Base-by-base conservation (phyloP, 2,329 filamentous ascomycete species). In the Pseudogymnoascus sp. region DNA sequence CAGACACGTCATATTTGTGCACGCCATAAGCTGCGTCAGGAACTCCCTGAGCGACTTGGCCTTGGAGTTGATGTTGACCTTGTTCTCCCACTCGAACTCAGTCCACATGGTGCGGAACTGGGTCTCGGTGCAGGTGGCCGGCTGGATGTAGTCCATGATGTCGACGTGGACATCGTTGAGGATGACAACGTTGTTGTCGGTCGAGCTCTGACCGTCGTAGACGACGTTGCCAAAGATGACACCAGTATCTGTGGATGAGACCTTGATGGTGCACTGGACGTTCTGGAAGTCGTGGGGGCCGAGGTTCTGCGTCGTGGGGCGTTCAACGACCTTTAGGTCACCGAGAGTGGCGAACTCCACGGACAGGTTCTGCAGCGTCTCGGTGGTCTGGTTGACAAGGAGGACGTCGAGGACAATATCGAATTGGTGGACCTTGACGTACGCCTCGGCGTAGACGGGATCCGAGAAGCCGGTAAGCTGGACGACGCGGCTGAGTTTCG, bases 101-200 rank as follows among this genome's bases (percentile, higher is more conserved):
- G 94, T 99, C 94, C 94, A 99, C 94, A 99, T 99, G n/a, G 91
- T 96, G 63, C 94, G 86, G 86, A 99, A 99, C 71, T 97, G 92
- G 9, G 93, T 97, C 80, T 99, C 94, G 4, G 91, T 94, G 81
- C 94, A 99, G 13, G 92, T 87, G 5, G 93, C 93, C 1, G 94
- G 94, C 73, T 97, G 93, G 71, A 99, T 99, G 78, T 99, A 99
- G 77, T 99, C 94, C 94, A 99, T 99, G 67, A 99, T 97, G 72
- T 99, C 94, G 62, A 97, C 93, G 71, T 99, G 94, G 31, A 99
- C 86, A 73, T 99, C 94, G 73, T 97, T 97, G 60, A 99, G 83
- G 68, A 99, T 99, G 61, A 99, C 94, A 7, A 99, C 94, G 67
- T 96, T 95, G 61, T 90, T 95, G 73, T 96, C 94, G 1, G 90